Base-by-base conservation (phyloP, 73 alveolate species). In the Paramecium sexaurelia region DNA sequence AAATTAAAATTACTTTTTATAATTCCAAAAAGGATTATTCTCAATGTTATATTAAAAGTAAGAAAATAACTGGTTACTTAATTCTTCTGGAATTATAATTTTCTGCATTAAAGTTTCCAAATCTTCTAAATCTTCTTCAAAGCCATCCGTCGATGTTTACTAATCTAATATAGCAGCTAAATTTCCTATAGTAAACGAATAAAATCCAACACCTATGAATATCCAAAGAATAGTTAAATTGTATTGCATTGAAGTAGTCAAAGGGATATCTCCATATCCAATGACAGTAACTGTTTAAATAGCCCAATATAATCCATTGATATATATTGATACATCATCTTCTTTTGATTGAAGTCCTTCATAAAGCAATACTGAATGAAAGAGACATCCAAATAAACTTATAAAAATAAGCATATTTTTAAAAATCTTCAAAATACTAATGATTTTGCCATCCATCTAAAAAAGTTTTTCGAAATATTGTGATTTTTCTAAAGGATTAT, bases 221-320 rank as follows among this genome's bases (percentile, higher is more conserved):
- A 92, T 91, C 96, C 96, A 91, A 33, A 85, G 57, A 2, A 96
- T 87, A 7, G 92, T 45, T 5, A 95, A 43, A 10, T 85, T n/a
- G 29, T 95, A 91, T 68, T 96, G 96, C 37, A 92, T 22, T 29
- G 92, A 95, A 0, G 95, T 90, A 20, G 87, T 55, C 15, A 95
- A 94, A 33, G 92, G 45, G 78, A 94, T 97, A 87, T 96, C 98
- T 1, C 98, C 98, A 84, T 96, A 96, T 5, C 98, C 98, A 5
- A 96, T 96, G 1, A 97, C 96, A 55, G 93, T 51, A 7, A 96
- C 94, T 37, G 98, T 96, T 17, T 94, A 33, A 13, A 96, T 93
- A 29, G 98, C 95, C 97, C 98, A 96, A 85, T 93, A 71, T 5
- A 71, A 19, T n/a, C 57, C 55, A 11, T 37, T 4, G 11, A 71